phyloP scores from a whole-genome alignment of 108 stramenopile species.

The Nitzschia sp. region DNA sequence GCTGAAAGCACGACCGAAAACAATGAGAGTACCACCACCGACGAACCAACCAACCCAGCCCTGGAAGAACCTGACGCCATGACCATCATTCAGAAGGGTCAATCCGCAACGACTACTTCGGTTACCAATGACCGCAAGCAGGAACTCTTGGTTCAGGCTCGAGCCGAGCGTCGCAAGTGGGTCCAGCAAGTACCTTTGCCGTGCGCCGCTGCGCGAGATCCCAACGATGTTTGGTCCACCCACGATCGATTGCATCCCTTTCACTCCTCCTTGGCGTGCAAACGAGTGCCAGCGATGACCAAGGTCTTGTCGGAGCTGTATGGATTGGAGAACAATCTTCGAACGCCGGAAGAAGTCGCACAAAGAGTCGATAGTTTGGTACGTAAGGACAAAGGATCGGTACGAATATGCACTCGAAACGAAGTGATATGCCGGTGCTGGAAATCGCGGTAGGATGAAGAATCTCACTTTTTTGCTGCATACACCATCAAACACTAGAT shows the following conservation, averaged over 20 bases:
- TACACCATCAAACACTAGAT: background rate
- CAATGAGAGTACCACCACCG: background rate
- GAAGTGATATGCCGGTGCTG: background rate
- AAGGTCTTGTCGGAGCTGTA: constrained; percentile 40
- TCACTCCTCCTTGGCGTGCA: constrained; percentile 25
- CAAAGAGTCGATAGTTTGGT: constrained; percentile 36
- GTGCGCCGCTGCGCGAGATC: constrained; percentile 6
- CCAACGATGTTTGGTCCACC: constrained; percentile 19
- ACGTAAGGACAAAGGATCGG: too few species aligned
- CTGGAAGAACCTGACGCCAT: constrained; percentile 26
- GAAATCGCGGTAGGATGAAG: background rate
- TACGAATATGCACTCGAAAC: too few species aligned
- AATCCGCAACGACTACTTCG: constrained; percentile 16
- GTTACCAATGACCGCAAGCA: constrained; percentile 61
- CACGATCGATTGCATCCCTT: constrained; percentile 18
- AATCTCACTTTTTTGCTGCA: background rate
- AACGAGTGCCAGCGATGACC: constrained; percentile 25
- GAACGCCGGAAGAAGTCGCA: constrained; percentile 19
- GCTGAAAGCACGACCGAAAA: background rate
- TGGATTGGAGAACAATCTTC: constrained; percentile 13
- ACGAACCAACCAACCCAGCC: constrained; percentile 4
- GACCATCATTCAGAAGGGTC: constrained; percentile 7
- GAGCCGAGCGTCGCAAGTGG: constrained; percentile 67
- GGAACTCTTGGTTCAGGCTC: constrained; percentile 65
- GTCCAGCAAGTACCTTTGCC: constrained; percentile 46